These are phyloP conservation scores for Globisporangium cederbergense DNA, from an alignment of 352 stramenopile species.

Conservation along the genomic window DNA sequence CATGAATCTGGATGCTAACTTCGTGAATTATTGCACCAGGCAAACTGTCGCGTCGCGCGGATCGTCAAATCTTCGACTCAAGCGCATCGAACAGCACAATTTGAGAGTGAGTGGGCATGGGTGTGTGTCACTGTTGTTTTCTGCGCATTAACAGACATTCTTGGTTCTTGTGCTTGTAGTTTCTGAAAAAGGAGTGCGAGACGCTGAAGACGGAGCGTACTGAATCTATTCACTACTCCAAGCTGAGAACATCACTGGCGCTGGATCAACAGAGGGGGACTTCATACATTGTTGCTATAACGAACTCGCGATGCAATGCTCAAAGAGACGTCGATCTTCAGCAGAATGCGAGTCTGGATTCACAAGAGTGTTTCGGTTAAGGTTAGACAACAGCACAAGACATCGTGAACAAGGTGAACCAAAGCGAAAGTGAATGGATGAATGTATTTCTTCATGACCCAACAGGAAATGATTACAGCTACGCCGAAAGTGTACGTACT, in stretches of 20 bases:
- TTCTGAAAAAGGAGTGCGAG: slow-evolving; percentile 14
- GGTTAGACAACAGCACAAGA: background rate
- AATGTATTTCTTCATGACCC: background rate
- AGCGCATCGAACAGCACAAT: slow-evolving; percentile 28
- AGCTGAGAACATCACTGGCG: background rate
- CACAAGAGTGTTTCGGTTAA: background rate
- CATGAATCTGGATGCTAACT: background rate
- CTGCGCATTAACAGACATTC: background rate
- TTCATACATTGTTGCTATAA: too few species aligned
- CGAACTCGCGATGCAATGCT: background rate
- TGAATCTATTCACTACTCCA: background rate
- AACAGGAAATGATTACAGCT: background rate
- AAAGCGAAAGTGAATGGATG: background rate
- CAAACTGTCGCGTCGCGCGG: slow-evolving; percentile 30
- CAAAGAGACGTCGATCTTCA: background rate
- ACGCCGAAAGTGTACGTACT: background rate
- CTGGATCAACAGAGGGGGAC: background rate
- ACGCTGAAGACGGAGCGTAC: background rate
- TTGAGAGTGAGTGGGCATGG: slow-evolving; percentile 31
- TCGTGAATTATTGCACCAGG: slow-evolving; percentile 18
- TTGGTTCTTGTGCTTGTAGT: slow-evolving; percentile 5
- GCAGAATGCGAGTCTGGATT: background rate
- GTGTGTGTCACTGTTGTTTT: background rate
- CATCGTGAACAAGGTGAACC: background rate
- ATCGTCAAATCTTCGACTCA: slow-evolving; percentile 53